Evolutionary conservation across 1,139 yeast species (phyloP), one percentile per base, ranked within the genome.

Genomic region (Candida tetrigidarum): DNA sequence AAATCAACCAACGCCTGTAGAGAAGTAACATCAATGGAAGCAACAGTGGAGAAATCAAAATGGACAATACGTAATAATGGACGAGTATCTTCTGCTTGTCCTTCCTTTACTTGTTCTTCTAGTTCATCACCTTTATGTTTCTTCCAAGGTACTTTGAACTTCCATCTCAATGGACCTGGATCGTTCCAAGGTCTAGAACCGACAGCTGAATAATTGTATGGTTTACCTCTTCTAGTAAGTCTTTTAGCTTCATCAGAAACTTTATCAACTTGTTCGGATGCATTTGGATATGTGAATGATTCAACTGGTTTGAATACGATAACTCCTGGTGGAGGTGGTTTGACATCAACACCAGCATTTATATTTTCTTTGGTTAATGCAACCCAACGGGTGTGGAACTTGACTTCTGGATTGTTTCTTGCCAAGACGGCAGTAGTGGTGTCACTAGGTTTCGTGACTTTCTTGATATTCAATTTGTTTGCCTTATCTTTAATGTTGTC

Each of bases 131-230:
- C 41, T 5, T 45, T 44, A 12, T 51, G 55, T 48, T 63, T 61
- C 39, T 56, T 43, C 52, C 67, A 68, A 28, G 74, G 73, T 33
- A n/a, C n/a, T n/a, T n/a, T n/a, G n/a, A 64, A 53, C 34, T 57
- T 71, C 72, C 69, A 71, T 49, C 51, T 60, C 54, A 77, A 69
- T 40, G 86, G 87, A 52, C 96, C 96, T 20, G 91, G 92, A 57
- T 90, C 95, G 61, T 91, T 91, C 96, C 97, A 92, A 16, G 96
- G 92, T 52, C 93, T 79, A 42, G 86, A 87, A 22, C 90, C 87
- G 34, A 81, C 76, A 42, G 73, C 70, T 15, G 69, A 60, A 41
- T 62, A 67, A 35, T 64, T 63, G 43, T 69, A 64, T 19, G 79
- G 68, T 43, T 74, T 74, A 20, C 92, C 92, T 45, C 87, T 77